Percentiles rank a stretch among this genome's conserved stretches.
Conservation (phyloP, 441 rosid genomes). For the Capsella rubella region DNA sequence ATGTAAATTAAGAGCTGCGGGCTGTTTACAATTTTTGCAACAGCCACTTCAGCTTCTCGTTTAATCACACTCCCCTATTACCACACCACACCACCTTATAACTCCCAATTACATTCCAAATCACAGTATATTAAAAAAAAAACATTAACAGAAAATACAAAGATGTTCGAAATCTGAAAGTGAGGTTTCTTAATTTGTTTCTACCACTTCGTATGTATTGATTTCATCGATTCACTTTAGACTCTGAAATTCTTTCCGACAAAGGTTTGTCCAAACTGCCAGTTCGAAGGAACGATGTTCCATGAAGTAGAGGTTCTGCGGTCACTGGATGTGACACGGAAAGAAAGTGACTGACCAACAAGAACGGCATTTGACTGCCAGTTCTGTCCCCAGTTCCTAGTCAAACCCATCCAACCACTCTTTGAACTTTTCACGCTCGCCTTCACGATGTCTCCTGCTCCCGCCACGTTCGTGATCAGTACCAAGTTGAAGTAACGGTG, state of each 20-base stretch:
- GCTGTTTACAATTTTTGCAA: constrained; percentile 22
- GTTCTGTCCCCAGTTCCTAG: constrained; percentile 50
- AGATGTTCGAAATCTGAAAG: background rate
- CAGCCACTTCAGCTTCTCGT: constrained; percentile 21
- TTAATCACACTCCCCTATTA: background rate
- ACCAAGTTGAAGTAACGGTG: constrained; percentile 47
- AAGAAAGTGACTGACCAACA: constrained; percentile 49
- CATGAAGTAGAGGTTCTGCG: constrained; percentile 45
- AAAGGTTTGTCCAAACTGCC: constrained; percentile 51
- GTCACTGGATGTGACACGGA: constrained; percentile 48
- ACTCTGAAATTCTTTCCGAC: constrained; percentile 46
- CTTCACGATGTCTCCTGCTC: constrained; percentile 45
- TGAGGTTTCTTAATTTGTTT: constrained; percentile 13
- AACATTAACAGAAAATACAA: background rate
- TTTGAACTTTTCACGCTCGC: constrained; percentile 46
- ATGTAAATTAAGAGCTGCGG: constrained; percentile 28
- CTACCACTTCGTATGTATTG: background rate
- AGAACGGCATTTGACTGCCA: constrained; percentile 49
- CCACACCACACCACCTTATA: too few species aligned
- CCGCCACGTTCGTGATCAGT: constrained; percentile 47
- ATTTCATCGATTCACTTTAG: constrained; percentile 12
- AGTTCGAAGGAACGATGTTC: constrained; percentile 45
- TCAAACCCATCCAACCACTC: constrained; percentile 45
- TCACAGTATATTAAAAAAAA: background rate
- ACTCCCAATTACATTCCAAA: background rate